Conservation (phyloP, 306 rosid species). For the Prunus padus region DNA sequence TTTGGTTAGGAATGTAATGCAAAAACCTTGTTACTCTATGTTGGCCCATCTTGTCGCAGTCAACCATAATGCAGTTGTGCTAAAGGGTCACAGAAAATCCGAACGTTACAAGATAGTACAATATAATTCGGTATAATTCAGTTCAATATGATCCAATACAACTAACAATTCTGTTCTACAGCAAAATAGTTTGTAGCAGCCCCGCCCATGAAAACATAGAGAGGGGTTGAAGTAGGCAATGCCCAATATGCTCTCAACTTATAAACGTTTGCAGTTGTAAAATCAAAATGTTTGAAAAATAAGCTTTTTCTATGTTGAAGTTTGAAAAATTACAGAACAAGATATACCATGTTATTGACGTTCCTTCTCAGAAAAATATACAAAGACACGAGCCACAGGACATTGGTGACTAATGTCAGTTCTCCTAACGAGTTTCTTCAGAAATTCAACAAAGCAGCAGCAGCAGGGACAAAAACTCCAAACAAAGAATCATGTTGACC, state of each 20-base stretch:
- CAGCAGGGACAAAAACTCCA: conserved; percentile 50
- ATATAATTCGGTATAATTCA: not conserved
- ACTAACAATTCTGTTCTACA: not conserved
- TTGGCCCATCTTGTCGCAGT: not conserved
- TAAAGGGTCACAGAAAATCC: not conserved
- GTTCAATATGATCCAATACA: not conserved
- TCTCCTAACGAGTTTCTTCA: conserved; percentile 57
- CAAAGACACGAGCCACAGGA: conserved; percentile 54
- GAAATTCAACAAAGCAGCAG: conserved; percentile 60
- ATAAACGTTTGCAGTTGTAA: not conserved
- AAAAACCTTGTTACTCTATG: not conserved
- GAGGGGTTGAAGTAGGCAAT: too few species aligned
- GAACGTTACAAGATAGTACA: not conserved
- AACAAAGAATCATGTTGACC: conserved; percentile 76
- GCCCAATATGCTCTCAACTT: not conserved
- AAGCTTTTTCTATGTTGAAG: conserved; percentile 39
- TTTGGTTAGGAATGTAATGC: not conserved
- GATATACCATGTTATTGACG: conserved; percentile 68
- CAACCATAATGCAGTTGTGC: not conserved
- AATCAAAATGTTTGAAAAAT: not conserved
- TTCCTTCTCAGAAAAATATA: conserved; percentile 69
- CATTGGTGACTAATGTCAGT: conserved; percentile 50
- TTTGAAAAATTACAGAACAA: conserved; percentile 49
- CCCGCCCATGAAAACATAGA: too few species aligned
- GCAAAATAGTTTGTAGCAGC: too few species aligned